Conservation (phyloP, 257 asterid species). For the Plectranthus barbatus region DNA sequence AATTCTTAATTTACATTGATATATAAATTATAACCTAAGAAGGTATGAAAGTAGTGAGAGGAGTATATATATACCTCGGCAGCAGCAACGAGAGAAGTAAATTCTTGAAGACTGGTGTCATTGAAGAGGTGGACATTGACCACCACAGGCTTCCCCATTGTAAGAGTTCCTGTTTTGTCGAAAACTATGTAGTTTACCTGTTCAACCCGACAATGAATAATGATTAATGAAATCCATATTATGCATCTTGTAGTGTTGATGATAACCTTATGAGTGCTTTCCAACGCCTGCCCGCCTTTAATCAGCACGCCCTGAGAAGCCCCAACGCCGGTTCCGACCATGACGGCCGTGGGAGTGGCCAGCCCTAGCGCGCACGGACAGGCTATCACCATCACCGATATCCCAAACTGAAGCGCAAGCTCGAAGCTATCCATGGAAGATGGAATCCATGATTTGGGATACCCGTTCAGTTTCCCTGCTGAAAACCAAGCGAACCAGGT, state of each 20-base stretch:
- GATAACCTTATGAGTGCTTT: constrained; percentile 70
- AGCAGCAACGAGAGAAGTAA: constrained; percentile 60
- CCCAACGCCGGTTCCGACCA: constrained; percentile 84
- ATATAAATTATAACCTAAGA: too few species aligned
- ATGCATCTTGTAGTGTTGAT: too few species aligned
- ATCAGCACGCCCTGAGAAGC: constrained; percentile 81
- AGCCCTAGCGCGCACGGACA: constrained; percentile 90
- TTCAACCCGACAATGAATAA: background rate
- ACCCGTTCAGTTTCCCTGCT: constrained; percentile 49
- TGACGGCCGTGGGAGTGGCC: constrained; percentile 89
- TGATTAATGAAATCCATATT: background rate
- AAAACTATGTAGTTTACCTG: constrained; percentile 70
- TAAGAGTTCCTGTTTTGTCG: constrained; percentile 88
- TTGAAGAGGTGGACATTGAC: constrained; percentile 46
- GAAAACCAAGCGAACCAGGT: constrained; percentile 72
- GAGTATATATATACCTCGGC: constrained; percentile 58
- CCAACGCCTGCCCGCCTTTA: constrained; percentile 88
- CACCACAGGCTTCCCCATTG: constrained; percentile 74
- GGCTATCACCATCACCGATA: constrained; percentile 86
- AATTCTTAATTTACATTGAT: too few species aligned
- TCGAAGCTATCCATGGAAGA: constrained; percentile 65
- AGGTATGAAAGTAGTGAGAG: too few species aligned
- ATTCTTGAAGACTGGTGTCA: constrained; percentile 40
- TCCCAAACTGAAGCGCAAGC: constrained; percentile 86
- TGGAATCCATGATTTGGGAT: constrained; percentile 69